Base-by-base conservation (phyloP, 2,329 filamentous ascomycete genomes). In the Chaetomium sp. region DNA sequence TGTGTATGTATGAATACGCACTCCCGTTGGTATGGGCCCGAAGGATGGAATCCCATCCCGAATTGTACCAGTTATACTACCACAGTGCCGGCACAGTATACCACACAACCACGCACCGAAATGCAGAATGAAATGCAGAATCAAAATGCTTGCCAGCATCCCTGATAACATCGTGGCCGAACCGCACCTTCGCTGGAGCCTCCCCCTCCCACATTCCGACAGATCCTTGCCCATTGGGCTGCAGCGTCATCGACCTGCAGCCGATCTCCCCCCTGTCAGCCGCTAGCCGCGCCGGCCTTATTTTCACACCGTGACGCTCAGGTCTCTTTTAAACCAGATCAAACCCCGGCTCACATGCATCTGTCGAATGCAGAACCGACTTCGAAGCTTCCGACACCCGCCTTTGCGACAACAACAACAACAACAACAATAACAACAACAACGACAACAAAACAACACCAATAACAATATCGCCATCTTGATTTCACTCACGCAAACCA, bases 241-340 rank as follows among this genome's bases (percentile, higher is more conserved):
- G 70, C 69, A 70, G 68, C 70, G 71, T 73, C 71, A 73, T 73
- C 70, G 67, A 70, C 69, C 67, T 70, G 70, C 68, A 72, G 69
- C 57, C 65, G 69, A 69, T 70, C 68, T 67, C 62, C 69, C 65
- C 67, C 63, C 9, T 62, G 54, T 64, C 66, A 70, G 67, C 67
- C 65, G 67, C 68, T 66, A 68, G 65, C 68, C 67, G 57, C 56
- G 47, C 58, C 57, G 56, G 66, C 66, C 65, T 67, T 64, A 64
- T 64, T 64, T 57, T 59, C 51, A 64, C 51, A 16, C 42, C 53
- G 33, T 33, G 27, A 29, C 27, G 27, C 27, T 29, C 27, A 29
- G 27, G 27, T 47, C 47, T 47, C 25, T 33, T 53, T 60, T 61
- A 57, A 64, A 61, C 49, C 61, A 29, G 45, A 53, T 45, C 35